These are phyloP conservation scores for Aspergillus bridgeri DNA, from an alignment of 495 filamentous ascomycete genomes.

Conservation along the genomic window DNA sequence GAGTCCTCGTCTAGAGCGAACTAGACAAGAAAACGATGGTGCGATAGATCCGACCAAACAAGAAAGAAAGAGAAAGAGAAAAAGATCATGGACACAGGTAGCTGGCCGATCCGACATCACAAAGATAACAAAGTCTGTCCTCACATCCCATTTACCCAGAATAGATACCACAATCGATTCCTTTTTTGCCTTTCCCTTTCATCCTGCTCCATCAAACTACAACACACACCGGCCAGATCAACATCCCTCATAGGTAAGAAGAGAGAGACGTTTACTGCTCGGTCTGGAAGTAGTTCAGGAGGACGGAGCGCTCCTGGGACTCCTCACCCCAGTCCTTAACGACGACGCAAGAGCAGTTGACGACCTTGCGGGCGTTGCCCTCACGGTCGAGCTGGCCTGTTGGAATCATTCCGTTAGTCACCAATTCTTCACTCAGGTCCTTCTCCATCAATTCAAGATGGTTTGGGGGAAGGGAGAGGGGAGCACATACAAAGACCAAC, in stretches of 20 bases:
- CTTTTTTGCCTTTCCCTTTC: background rate
- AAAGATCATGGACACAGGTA: background rate
- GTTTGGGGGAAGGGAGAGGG: constrained; percentile 12
- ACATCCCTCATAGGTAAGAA: constrained; percentile 13
- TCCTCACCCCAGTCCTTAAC: constrained; percentile 99
- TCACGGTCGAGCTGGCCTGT: constrained; percentile 96
- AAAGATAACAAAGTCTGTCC: background rate
- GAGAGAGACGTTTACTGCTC: constrained; percentile 57
- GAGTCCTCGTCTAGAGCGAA: background rate
- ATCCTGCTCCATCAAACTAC: constrained; percentile 6
- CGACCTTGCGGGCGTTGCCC: constrained; percentile 98
- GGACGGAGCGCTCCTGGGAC: constrained; percentile 93
- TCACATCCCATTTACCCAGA: background rate
- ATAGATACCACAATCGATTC: background rate
- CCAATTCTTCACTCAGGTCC: no score
- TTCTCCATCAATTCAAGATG: no score
- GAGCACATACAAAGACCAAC: constrained; percentile 91
- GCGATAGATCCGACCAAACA: background rate
- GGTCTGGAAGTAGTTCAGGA: constrained; percentile 99
- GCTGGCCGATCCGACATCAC: background rate
- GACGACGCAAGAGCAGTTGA: constrained; percentile 99
- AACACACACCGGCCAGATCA: background rate
- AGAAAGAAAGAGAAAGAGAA: background rate
- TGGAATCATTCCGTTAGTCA: constrained; percentile 3
- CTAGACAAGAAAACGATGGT: background rate